phyloP scores from a whole-genome alignment of 2,329 filamentous ascomycete genomes.

The Ophiocordyceps camponoti-rufipedis region DNA sequence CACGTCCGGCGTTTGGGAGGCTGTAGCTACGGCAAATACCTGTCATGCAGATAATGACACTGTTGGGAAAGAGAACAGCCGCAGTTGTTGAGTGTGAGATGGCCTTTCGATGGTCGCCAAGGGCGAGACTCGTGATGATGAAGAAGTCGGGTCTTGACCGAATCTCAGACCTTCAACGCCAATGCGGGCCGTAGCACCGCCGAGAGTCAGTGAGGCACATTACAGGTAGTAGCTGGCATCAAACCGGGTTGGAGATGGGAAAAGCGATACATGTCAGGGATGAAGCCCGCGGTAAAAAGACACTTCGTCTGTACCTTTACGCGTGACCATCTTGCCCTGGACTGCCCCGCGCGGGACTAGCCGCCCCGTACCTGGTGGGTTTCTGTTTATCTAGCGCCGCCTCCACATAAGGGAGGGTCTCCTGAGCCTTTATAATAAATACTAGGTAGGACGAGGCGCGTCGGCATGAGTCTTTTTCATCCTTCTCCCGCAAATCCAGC shows the following conservation, averaged over 20 bases:
- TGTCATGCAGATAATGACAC: neutral
- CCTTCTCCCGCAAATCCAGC: neutral
- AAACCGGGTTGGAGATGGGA: too few species aligned
- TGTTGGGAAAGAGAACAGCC: neutral
- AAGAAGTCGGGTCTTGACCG: neutral
- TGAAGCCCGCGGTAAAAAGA: neutral
- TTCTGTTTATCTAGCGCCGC: neutral
- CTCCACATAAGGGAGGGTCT: neutral
- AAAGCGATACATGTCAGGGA: neutral
- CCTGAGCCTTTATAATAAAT: neutral
- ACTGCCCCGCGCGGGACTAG: neutral
- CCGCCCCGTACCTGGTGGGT: neutral
- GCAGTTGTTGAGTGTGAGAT: neutral
- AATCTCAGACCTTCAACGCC: neutral
- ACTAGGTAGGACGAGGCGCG: neutral
- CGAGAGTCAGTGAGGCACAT: too few species aligned
- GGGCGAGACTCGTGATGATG: neutral
- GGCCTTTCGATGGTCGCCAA: neutral
- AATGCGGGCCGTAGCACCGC: too few species aligned
- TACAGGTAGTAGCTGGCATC: too few species aligned
- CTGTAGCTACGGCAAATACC: neutral
- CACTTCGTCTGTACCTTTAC: neutral
- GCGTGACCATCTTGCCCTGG: neutral
- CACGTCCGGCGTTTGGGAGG: slow-evolving; percentile 19
- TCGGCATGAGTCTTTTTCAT: neutral